phyloP scores from a whole-genome alignment of 495 filamentous ascomycete genomes.

The Mycothermus thermophilus region DNA sequence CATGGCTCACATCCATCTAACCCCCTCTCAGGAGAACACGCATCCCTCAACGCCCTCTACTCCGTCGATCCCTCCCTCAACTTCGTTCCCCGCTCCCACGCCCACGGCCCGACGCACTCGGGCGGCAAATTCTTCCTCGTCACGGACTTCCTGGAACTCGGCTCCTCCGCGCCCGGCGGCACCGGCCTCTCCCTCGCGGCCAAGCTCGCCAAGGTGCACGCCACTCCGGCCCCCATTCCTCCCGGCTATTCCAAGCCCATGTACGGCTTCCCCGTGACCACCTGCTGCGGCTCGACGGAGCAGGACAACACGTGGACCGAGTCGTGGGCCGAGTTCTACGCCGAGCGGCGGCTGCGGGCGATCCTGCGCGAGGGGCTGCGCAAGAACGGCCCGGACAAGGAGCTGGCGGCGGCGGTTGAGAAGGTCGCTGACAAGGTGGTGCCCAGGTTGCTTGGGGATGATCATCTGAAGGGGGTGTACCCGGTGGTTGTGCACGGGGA shows the following conservation, averaged over 20 bases:
- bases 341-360: slow-evolving; percentile 52
- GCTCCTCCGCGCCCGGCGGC: slow-evolving; percentile 20
- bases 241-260: slow-evolving; percentile 40
- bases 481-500: slow-evolving; percentile 85
- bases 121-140: slow-evolving; percentile 52
- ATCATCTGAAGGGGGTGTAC: slow-evolving; percentile 43
- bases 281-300: slow-evolving; percentile 69
- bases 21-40: slow-evolving; percentile 50
- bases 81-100: slow-evolving; percentile 62
- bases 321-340: slow-evolving; percentile 76
- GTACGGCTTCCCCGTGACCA: slow-evolving; percentile 75
- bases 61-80: slow-evolving; percentile 56
- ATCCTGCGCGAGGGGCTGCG: slow-evolving; percentile 44
- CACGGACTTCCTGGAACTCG: slow-evolving; percentile 68
- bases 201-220: slow-evolving; percentile 69
- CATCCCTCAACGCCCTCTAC: slow-evolving; percentile 71
- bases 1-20: not conserved
- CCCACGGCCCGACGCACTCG: slow-evolving; percentile 48
- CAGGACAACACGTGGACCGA: slow-evolving; percentile 58
- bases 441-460: slow-evolving; percentile 55
- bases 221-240: slow-evolving; percentile 55
- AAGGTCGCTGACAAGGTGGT: slow-evolving; percentile 48
- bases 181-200: slow-evolving; percentile 46
- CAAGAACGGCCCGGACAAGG: slow-evolving; percentile 49
- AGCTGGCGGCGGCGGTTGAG: slow-evolving; percentile 48